Base-by-base conservation (phyloP, 2,329 filamentous ascomycete genomes). In the Verticillium longisporum region DNA sequence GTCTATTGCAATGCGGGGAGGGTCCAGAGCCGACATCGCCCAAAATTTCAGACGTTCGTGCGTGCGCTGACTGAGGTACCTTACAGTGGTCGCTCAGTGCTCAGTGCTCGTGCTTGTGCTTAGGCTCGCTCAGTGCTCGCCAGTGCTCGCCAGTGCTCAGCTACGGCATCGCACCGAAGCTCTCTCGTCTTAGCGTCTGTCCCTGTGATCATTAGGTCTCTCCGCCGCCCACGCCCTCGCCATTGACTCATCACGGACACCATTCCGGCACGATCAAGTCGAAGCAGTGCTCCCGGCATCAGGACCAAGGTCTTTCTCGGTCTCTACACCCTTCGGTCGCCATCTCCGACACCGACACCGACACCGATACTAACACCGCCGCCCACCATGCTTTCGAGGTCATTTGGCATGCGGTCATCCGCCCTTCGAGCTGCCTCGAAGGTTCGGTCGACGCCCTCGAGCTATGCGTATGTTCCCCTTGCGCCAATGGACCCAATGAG, bases 21-120 rank as follows among this genome's bases (percentile, higher is more conserved):
- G 58, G 63, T 45, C 58, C 61, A 60, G 45, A 53, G 68, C 69
- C 71, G 71, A 69, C 64, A 67, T 73, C 71, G 71, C 70, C 68
- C 68, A 70, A 68, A 64, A 56, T 58, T 56, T 34, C 15, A 36
- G 55, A 55, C 26, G 26, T 31, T 31, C 5, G 26, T 31, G 26
- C 26, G 4, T 5, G 26, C 4, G 26, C 26, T 31, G 26, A 5
- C 26, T 31, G 26, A 31, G 26, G 26, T 5, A 4, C 26, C 26
- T 4, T 31, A 4, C 26, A 26, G 26, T 26, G 26, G 2, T 26
- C 26, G 26, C 26, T 26, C 26, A 26, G 26, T 26, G 26, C 26
- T 26, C 26, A 26, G 26, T 26, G 26, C 26, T 26, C 26, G 26
- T n/a, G n/a, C n/a, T n/a, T n/a, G n/a, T n/a, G n/a, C n/a, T n/a